Conservation (phyloP, 371 early-diverging fungal genomes). For the Mucor indicus region DNA sequence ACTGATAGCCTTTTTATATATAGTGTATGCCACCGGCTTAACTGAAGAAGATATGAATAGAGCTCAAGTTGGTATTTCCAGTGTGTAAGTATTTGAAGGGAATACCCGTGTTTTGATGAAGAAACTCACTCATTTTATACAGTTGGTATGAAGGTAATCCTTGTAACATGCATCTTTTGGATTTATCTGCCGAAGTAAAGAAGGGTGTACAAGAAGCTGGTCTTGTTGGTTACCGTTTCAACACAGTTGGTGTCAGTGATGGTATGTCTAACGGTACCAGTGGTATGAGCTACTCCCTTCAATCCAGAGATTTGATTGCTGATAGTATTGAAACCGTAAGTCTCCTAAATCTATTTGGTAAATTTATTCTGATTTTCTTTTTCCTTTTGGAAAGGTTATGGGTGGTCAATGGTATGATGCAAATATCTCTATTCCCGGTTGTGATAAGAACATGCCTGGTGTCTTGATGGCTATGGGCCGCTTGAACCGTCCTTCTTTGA, state of each 20-base stretch:
- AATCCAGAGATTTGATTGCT: slow-evolving; percentile 96
- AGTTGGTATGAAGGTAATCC: slow-evolving; percentile 98
- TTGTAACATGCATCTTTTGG: slow-evolving; percentile 98
- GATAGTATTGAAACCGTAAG: slow-evolving; percentile 95
- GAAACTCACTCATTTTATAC: neutral
- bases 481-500: slow-evolving; percentile 88
- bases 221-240: slow-evolving; percentile 92
- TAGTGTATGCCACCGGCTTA: slow-evolving; percentile 91
- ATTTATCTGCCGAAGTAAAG: slow-evolving; percentile 86
- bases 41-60: slow-evolving; percentile 77
- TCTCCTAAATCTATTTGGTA: neutral
- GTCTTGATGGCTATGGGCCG: slow-evolving; percentile 91
- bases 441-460: slow-evolving; percentile 97
- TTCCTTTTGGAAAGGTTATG: slow-evolving; percentile 22
- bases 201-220: slow-evolving; percentile 86
- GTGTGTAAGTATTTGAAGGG: slow-evolving; percentile 63
- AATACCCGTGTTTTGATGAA: neutral
- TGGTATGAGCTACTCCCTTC: slow-evolving; percentile 96
- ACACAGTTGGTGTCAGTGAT: slow-evolving; percentile 96
- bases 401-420: slow-evolving; percentile 63
- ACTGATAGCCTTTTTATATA: neutral
- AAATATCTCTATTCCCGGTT: slow-evolving; percentile 86
- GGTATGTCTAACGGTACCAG: slow-evolving; percentile 95
- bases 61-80: slow-evolving; percentile 92
- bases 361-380: neutral